Conservation (phyloP, 2,329 filamentous ascomycete genomes). For the Rutstroemia sydowiana region DNA sequence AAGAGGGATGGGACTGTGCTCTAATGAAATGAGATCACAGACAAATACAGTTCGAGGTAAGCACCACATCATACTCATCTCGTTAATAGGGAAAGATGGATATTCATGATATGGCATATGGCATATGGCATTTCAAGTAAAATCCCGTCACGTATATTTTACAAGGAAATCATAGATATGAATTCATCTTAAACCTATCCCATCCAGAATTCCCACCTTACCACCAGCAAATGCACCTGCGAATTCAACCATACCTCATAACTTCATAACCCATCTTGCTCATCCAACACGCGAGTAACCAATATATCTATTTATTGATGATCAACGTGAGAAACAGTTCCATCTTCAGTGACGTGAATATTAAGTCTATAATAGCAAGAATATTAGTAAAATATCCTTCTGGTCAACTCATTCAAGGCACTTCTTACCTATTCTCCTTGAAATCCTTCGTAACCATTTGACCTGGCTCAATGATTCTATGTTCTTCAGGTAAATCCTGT, state of each 20-base stretch:
- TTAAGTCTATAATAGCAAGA: slow-evolving; percentile 42
- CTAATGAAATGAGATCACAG: too few species aligned
- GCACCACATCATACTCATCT: too few species aligned
- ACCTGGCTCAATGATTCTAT: slow-evolving; percentile 50
- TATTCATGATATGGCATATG: too few species aligned
- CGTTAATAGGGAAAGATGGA: too few species aligned
- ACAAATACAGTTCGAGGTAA: too few species aligned
- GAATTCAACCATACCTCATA: background rate
- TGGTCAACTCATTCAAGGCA: too few species aligned
- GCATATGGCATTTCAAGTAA: too few species aligned
- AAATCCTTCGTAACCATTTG: slow-evolving; percentile 53
- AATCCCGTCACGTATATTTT: too few species aligned
- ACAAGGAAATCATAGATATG: too few species aligned
- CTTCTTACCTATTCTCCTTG: slow-evolving; percentile 29
- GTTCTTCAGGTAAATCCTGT: slow-evolving; percentile 48
- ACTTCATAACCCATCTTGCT: background rate
- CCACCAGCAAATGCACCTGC: background rate
- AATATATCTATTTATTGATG: slow-evolving; percentile 35
- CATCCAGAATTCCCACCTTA: background rate
- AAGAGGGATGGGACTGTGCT: background rate
- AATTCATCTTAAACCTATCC: too few species aligned
- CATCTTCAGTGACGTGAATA: slow-evolving; percentile 51
- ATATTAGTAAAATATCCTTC: slow-evolving; percentile 9
- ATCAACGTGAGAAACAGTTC: slow-evolving; percentile 51
- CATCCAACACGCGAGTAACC: too few species aligned